phyloP scores from a whole-genome alignment of 2,329 filamentous ascomycete genomes.

The Amylocarpus encephaloides region DNA sequence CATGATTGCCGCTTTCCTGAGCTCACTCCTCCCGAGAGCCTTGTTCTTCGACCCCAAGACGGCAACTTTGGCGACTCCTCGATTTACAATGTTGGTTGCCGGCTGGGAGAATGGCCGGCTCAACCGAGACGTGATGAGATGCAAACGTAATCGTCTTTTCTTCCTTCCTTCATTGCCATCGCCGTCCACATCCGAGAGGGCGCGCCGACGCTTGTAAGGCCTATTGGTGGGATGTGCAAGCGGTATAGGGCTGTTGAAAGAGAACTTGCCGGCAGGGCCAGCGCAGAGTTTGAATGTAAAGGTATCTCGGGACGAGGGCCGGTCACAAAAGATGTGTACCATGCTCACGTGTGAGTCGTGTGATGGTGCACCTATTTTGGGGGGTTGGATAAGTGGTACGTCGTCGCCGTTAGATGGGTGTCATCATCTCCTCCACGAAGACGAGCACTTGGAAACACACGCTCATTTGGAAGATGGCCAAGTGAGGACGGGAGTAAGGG shows the following conservation, averaged over 20 bases:
- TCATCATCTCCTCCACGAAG: constrained; percentile 32
- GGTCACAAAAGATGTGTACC: constrained; percentile 23
- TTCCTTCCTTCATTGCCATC: constrained; percentile 39
- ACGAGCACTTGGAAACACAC: constrained; percentile 27
- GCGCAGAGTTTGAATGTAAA: constrained; percentile 35
- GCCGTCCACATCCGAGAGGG: constrained; percentile 32
- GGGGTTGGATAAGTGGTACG: neutral
- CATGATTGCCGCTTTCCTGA: constrained; percentile 60
- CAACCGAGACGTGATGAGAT: constrained; percentile 63
- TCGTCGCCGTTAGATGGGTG: constrained; percentile 20
- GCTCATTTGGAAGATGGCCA: constrained; percentile 22
- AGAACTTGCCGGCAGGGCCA: constrained; percentile 30
- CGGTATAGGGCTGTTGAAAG: constrained; percentile 30
- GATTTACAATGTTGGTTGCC: constrained; percentile 62
- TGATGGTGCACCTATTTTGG: neutral
- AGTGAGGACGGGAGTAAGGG: neutral
- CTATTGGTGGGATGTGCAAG: constrained; percentile 14
- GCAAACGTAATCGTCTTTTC: constrained; percentile 58
- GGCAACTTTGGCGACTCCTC: constrained; percentile 41
- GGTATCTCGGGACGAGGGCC: constrained; percentile 17
- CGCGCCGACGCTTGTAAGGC: constrained; percentile 29
- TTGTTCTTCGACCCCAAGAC: constrained; percentile 41
- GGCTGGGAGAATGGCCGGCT: constrained; percentile 64
- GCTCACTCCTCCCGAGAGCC: constrained; percentile 41
- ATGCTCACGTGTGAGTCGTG: constrained; percentile 27